Conservation (phyloP, 495 filamentous ascomycete species). For the Penicillium canescens region DNA sequence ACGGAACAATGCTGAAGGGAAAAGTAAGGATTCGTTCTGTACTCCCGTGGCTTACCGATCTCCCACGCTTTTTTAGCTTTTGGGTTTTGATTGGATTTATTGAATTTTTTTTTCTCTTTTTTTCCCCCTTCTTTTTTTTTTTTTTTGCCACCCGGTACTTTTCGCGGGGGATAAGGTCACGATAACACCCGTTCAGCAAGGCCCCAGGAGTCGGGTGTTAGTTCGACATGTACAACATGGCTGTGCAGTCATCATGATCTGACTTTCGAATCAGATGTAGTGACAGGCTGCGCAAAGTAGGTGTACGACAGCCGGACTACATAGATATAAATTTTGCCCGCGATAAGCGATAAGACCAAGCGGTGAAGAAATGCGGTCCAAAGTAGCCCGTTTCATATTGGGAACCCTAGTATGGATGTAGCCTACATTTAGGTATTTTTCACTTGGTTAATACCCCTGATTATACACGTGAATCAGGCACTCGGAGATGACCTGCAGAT, state of each 20-base stretch:
- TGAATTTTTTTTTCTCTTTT: background rate
- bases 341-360: constrained; percentile 27
- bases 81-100: background rate
- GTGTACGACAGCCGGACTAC: too few species aligned
- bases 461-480: too few species aligned
- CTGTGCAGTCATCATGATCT: too few species aligned
- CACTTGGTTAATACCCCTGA: too few species aligned
- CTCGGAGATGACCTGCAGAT: too few species aligned
- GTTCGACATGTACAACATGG: background rate
- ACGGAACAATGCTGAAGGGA: too few species aligned
- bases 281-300: too few species aligned
- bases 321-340: constrained; percentile 4
- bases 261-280: too few species aligned
- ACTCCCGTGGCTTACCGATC: too few species aligned
- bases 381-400: background rate
- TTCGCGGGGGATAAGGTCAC: constrained; percentile 27
- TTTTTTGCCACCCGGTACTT: constrained; percentile 17
- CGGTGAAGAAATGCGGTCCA: constrained; percentile 18
- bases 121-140: background rate
- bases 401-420: background rate
- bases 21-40: too few species aligned
- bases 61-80: background rate
- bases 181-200: background rate
- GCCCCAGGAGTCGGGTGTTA: background rate
- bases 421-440: background rate